phyloP scores from a whole-genome alignment of 345 rosid species.

The Hibiscus mutabilis region DNA sequence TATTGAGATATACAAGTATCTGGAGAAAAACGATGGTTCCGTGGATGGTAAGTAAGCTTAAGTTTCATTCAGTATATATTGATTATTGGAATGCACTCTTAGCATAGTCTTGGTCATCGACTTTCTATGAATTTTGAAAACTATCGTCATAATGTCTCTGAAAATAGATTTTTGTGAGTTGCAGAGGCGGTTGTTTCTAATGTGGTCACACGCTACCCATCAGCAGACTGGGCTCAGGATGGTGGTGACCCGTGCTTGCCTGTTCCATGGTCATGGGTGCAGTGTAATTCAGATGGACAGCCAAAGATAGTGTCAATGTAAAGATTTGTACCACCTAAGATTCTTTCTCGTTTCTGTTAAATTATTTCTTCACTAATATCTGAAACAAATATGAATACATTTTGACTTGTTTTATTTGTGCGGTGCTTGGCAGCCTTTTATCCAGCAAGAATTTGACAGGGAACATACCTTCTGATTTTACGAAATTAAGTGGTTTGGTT shows the following conservation, averaged over 20 bases:
- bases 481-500: slow-evolving; percentile 65
- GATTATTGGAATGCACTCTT: not conserved
- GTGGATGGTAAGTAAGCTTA: slow-evolving; percentile 52
- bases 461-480: slow-evolving; percentile 58
- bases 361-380: not conserved
- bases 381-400: slow-evolving; percentile 7
- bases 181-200: slow-evolving; percentile 57
- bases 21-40: slow-evolving; percentile 70
- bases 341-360: not conserved
- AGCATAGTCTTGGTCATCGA: not conserved
- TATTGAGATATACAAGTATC: slow-evolving; percentile 73
- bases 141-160: slow-evolving; percentile 7
- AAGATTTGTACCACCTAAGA: slow-evolving; percentile 24
- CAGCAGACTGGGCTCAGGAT: slow-evolving; percentile 84
- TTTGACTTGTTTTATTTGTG: slow-evolving; percentile 7
- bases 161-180: slow-evolving; percentile 21
- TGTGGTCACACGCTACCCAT: slow-evolving; percentile 40
- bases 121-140: not conserved
- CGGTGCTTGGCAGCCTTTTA: slow-evolving; percentile 44
- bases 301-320: slow-evolving; percentile 68
- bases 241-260: slow-evolving; percentile 93
- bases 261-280: slow-evolving; percentile 92
- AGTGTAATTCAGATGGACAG: slow-evolving; percentile 56
- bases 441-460: slow-evolving; percentile 80
- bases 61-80: not conserved